Percentiles rank a stretch among this genome's conserved stretches.
Conservation (phyloP, 345 rosid species). For the Aquilaria yunnanensis region DNA sequence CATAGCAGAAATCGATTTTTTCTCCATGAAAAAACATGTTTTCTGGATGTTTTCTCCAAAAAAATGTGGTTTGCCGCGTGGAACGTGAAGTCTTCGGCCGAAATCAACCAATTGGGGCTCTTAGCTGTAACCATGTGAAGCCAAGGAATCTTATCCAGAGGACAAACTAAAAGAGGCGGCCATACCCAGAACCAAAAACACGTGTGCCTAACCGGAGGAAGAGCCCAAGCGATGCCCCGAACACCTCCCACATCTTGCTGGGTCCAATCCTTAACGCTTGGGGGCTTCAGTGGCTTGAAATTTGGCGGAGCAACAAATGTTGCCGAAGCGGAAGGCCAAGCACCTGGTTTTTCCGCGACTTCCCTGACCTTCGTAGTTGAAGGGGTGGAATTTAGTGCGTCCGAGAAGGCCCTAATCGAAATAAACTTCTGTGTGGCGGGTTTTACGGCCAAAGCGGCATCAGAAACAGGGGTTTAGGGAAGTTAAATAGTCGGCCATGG, state of each 20-base stretch:
- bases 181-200: slow-evolving; percentile 71
- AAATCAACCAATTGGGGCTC: no score
- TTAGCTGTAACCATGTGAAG: no score
- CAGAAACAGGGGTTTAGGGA: slow-evolving; percentile 34
- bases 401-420: slow-evolving; percentile 42
- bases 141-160: not conserved
- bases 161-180: not conserved
- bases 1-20: no score
- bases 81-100: no score
- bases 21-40: no score
- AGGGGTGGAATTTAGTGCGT: slow-evolving; percentile 15
- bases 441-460: slow-evolving; percentile 22
- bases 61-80: no score
- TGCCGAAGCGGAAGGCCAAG: not conserved
- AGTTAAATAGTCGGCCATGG: slow-evolving; percentile 55
- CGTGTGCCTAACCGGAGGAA: slow-evolving; percentile 77
- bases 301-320: slow-evolving; percentile 46
- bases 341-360: slow-evolving; percentile 9
- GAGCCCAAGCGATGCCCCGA: slow-evolving; percentile 66
- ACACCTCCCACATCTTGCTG: slow-evolving; percentile 42
- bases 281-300: slow-evolving; percentile 73
- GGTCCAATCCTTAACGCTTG: slow-evolving; percentile 51
- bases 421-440: slow-evolving; percentile 22
- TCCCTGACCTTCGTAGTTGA: slow-evolving; percentile 19
- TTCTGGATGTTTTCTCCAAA: no score